Evolutionary conservation across 345 rosid genomes (phyloP).

Genomic region (Noccaea bulbosa): DNA sequence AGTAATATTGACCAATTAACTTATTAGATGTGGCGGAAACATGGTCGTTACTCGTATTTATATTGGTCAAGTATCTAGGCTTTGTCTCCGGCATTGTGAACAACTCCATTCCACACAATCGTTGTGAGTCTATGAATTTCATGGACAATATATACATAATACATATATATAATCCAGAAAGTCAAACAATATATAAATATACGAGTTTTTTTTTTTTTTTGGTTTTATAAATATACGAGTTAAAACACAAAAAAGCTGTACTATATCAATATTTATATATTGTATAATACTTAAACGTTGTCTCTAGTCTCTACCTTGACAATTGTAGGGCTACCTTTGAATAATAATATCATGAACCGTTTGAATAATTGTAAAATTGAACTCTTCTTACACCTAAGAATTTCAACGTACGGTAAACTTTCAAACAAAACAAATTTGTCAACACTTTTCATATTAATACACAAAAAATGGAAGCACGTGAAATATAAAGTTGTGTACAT

Average conservation of each 20-base stretch:
- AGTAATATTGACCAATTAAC: constrained; percentile 9
- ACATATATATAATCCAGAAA: constrained; percentile 19
- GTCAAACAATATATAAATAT: constrained; percentile 26
- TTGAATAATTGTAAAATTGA: constrained; percentile 9
- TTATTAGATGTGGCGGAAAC: constrained; percentile 17
- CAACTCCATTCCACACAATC: constrained; percentile 10
- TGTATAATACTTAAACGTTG: not conserved
- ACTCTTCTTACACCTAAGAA: constrained; percentile 20
- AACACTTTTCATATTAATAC: not conserved
- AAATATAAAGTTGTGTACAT: constrained; percentile 21
- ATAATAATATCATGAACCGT: constrained; percentile 5
- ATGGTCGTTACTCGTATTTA: constrained; percentile 13
- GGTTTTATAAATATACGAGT: constrained; percentile 4
- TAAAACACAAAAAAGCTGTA: constrained; percentile 17
- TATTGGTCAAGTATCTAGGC: constrained; percentile 19
- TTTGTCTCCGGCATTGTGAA: constrained; percentile 27
- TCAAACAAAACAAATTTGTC: not conserved
- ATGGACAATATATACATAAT: constrained; percentile 1
- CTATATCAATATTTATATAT: constrained; percentile 9
- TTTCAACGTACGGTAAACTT: not conserved
- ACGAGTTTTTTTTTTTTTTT: no score
- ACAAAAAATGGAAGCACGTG: not conserved
- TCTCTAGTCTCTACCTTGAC: constrained; percentile 28
- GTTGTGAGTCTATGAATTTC: constrained; percentile 24
- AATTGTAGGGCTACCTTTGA: constrained; percentile 1